Conservation (phyloP, 2,329 filamentous ascomycete genomes). For the Aspergillus fumigatus region DNA sequence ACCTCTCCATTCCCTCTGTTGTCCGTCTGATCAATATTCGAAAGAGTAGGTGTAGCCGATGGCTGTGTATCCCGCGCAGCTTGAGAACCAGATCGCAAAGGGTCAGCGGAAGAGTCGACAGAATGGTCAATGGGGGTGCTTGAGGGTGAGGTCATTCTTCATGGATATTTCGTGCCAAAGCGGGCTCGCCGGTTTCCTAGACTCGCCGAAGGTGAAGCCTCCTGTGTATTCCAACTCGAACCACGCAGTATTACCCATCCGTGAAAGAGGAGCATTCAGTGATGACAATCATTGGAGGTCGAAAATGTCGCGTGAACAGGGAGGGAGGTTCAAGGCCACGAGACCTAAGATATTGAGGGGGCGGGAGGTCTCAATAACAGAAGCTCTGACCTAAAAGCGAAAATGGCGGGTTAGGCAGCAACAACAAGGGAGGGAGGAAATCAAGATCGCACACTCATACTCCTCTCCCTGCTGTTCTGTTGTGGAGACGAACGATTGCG, state of each 20-base stretch:
- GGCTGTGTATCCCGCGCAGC: conserved; percentile 9
- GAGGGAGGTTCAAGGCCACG: not conserved
- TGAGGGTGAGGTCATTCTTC: conserved; percentile 30
- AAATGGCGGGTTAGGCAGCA: not conserved
- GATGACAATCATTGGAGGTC: not conserved
- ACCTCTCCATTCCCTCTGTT: conserved; percentile 13
- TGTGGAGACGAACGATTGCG: conserved; percentile 2
- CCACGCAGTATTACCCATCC: conserved; percentile 14
- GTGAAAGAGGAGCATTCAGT: conserved; percentile 7
- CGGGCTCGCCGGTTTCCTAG: conserved; percentile 2
- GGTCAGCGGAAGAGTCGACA: conserved; percentile 20
- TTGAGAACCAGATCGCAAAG: conserved; percentile 5
- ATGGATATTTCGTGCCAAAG: conserved; percentile 10
- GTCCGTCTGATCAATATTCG: conserved; percentile 6
- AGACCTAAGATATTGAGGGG: not conserved
- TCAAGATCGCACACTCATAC: not conserved
- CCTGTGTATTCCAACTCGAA: conserved; percentile 13
- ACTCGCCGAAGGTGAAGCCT: conserved; percentile 5
- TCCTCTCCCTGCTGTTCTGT: conserved; percentile 2
- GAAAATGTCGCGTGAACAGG: not conserved
- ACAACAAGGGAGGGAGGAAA: not conserved
- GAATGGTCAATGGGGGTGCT: conserved; percentile 24
- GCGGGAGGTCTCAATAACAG: not conserved
- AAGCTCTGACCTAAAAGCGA: not conserved
- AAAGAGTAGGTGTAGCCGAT: conserved; percentile 8